Base-by-base conservation (phyloP, 2,329 filamentous ascomycete species). In the Cladosporium sp. region DNA sequence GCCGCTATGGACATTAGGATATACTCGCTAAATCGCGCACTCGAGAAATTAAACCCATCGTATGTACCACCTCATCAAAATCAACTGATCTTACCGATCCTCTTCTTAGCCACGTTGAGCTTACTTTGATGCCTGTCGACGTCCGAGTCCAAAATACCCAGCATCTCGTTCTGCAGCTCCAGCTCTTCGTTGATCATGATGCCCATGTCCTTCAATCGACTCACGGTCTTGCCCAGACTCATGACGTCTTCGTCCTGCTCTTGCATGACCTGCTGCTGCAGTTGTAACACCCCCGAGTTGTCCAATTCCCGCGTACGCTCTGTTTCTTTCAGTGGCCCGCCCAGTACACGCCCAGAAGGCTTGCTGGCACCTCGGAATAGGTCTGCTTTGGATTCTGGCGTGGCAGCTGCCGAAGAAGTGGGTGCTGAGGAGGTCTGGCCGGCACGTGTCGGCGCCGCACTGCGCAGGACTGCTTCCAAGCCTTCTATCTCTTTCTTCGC, bases 141-240 rank as follows among this genome's bases (percentile, higher is more conserved):
- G 73, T 92, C 88, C 58, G 85, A 78, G 63, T 88, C 86, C 61
- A 92, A 70, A 64, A 84, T 73, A 12, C 84, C 82, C 30, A 94
- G 77, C 82, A 91, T 84, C 71, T 84, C 81, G 57, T 85, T 88
- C 76, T 93, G 89, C 64, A 84, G 74, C 55, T 85, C 82, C 58
- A 92, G 80, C 76, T 93, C 90, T 51, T 86, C 82, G 63, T 89
- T 83, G 68, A 94, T 92, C 59, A 85, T 82, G 49, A 90, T 77
- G 0, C 89, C 89, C 83, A 93, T 89, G 73, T 92, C 87, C 69
- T 84, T 87, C 76, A 93, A 88, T 60, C 88, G 78, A 50, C 85
- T 78, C 49, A 93, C 86, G 50, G 90, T 86, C 63, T 84, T 84
- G 1, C 83, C 81, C 58, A 94, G 75, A 65, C 84, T 80, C 17